phyloP scores from a whole-genome alignment of 805 yeast species.

The Metschnikowia anglica region DNA sequence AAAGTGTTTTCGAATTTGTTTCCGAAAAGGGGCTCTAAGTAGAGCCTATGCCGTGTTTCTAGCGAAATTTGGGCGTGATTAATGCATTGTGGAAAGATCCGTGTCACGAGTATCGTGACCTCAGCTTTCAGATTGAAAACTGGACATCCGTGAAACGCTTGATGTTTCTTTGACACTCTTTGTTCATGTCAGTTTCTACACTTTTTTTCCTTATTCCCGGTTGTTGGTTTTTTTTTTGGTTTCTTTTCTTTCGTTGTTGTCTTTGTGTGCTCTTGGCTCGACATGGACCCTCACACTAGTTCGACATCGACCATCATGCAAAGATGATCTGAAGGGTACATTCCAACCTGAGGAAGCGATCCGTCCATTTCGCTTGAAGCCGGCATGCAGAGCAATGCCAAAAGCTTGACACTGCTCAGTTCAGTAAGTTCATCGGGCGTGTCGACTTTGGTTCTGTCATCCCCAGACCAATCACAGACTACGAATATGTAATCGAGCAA shows the following conservation, averaged over 20 bases:
- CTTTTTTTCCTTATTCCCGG: background rate
- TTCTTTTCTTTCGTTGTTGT: background rate
- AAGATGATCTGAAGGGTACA: conserved; percentile 9
- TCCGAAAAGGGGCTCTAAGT: too few species aligned
- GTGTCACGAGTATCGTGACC: background rate
- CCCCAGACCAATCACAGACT: conserved; percentile 2
- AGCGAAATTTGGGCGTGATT: too few species aligned
- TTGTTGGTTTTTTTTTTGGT: background rate
- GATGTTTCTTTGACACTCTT: background rate
- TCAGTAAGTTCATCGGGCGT: background rate
- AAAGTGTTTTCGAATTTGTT: too few species aligned
- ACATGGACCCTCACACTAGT: background rate
- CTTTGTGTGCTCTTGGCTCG: too few species aligned
- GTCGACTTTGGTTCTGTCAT: background rate
- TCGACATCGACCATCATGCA: conserved; percentile 9
- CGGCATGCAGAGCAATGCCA: conserved; percentile 9
- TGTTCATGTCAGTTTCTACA: too few species aligned
- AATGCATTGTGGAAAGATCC: too few species aligned
- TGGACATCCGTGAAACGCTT: background rate
- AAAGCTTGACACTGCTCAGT: conserved; percentile 1
- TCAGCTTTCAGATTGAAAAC: background rate
- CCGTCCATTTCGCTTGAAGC: conserved; percentile 1
- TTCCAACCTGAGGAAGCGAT: background rate
- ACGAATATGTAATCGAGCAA: conserved; percentile 7
- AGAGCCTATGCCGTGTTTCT: too few species aligned